Evolutionary conservation across 2,329 filamentous ascomycete species (phyloP), one percentile per base, ranked within the genome.

Genomic region (Clonostachys solani): DNA sequence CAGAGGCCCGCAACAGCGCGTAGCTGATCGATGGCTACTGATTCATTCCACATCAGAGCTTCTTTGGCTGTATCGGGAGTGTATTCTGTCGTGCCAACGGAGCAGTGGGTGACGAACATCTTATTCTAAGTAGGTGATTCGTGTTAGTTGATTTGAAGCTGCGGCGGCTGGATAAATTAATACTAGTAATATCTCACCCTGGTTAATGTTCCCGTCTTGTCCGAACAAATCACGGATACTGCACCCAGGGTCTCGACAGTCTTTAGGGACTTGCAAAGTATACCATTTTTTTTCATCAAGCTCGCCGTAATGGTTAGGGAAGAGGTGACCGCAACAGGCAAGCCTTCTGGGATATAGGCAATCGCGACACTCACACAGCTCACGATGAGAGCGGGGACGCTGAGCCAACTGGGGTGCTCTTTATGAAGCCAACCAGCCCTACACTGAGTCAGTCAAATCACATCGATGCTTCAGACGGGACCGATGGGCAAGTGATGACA

Each of bases 181-280:
- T 12, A 41, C 19, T 16, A 15, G 37, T 18, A 43, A 38, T 5
- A 43, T 51, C 64, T 54, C 61, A 62, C 77, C 71, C 69, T 63
- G 13, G 84, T 87, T 47, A 87, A 66, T 0, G 84, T 87, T 5
- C 87, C 87, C 0, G 86, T 90, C 69, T 90, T 90, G 61, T 90
- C 87, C 0, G 84, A 88, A 60, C 86, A 89, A 40, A 91, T 83
- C 9, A 88, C 79, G 1, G 83, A 86, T 2, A 89, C 86, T 0
- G 83, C 76, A 1, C 87, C 87, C 1, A 90, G 74, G 0, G 86
- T 90, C 64, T 90, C 87, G 0, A 89, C 86, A 0, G 87, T 90
- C 66, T 88, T 88, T 42, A 92, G 72, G 0, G 84, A 88, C 66
- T 91, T 91, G 80, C 86, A 90, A 8, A 91, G 75, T 40, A 91